phyloP scores from a whole-genome alignment of 2,329 filamentous ascomycete species.

The Simplicillium aogashimaense region DNA sequence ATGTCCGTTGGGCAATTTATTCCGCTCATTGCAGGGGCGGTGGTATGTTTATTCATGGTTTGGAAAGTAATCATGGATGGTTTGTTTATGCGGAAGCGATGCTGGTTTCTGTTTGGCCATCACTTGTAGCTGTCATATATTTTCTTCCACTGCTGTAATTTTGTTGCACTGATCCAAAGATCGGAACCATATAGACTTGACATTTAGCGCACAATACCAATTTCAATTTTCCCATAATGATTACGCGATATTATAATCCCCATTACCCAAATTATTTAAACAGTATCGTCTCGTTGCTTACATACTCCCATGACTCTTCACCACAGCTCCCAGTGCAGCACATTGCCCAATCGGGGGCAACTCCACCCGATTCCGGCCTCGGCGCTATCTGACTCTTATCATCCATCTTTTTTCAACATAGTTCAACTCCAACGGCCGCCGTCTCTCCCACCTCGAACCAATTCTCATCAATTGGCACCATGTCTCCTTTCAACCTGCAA shows the following conservation, averaged over 20 bases:
- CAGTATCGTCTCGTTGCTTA: too few species aligned
- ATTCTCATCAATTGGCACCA: conserved; percentile 15
- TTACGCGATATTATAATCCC: too few species aligned
- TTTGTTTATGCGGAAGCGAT: conserved; percentile 9
- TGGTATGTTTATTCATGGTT: conserved; percentile 8
- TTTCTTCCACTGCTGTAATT: neutral
- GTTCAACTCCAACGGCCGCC: neutral
- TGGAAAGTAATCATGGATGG: conserved; percentile 11
- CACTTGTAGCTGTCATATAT: conserved; percentile 6
- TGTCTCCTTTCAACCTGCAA: conserved; percentile 61
- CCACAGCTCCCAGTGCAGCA: too few species aligned
- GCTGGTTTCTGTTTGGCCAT: conserved; percentile 11
- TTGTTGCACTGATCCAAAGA: neutral
- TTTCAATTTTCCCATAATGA: too few species aligned
- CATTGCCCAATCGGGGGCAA: too few species aligned
- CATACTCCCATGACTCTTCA: too few species aligned
- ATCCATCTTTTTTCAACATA: neutral
- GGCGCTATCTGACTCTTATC: neutral
- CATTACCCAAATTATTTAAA: too few species aligned
- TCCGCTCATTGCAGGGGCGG: conserved; percentile 12
- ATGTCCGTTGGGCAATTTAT: conserved; percentile 13
- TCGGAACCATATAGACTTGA: too few species aligned
- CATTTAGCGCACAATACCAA: too few species aligned
- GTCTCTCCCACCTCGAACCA: neutral
- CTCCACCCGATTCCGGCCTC: conserved; percentile 1